These are phyloP conservation scores for Hyphopichia wangnamkhiaoensis DNA, from an alignment of 1,139 yeast genomes.

Conservation along the genomic window DNA sequence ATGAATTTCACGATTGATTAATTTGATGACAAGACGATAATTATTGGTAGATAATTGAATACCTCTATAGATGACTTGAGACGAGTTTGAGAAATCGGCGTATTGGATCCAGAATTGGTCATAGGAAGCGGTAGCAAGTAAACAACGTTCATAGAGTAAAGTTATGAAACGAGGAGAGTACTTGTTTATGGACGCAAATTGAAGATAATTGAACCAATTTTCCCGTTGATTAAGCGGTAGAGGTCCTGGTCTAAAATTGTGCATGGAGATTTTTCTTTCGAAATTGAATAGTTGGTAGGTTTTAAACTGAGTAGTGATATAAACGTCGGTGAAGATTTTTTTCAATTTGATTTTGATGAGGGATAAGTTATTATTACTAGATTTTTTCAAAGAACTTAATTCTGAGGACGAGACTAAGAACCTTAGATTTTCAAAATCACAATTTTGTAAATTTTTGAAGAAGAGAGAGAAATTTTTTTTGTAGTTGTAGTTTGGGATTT, in stretches of 20 bases:
- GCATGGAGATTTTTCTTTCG: constrained; percentile 58
- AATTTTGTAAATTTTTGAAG: background rate
- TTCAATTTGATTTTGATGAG: constrained; percentile 33
- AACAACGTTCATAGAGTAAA: constrained; percentile 57
- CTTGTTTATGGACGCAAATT: constrained; percentile 46
- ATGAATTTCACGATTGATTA: constrained; percentile 41
- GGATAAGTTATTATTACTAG: constrained; percentile 14
- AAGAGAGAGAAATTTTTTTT: constrained; percentile 31
- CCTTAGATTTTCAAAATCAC: constrained; percentile 10
- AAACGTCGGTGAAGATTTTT: constrained; percentile 52
- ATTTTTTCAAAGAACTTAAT: constrained; percentile 14
- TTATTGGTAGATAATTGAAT: constrained; percentile 23
- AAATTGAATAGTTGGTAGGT: constrained; percentile 62
- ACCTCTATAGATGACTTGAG: constrained; percentile 38
- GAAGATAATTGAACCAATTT: constrained; percentile 63
- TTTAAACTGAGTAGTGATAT: constrained; percentile 61
- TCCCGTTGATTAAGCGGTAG: constrained; percentile 47
- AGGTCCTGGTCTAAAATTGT: constrained; percentile 48
- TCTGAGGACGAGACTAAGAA: constrained; percentile 23
- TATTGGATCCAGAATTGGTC: constrained; percentile 65
- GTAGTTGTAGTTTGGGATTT: constrained; percentile 78
- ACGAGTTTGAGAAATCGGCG: constrained; percentile 51
- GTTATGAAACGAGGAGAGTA: constrained; percentile 31
- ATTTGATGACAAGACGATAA: constrained; percentile 28
- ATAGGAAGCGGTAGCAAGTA: constrained; percentile 53